Conservation (phyloP, 2,329 filamentous ascomycete genomes). For the Penicillium brevicompactum region DNA sequence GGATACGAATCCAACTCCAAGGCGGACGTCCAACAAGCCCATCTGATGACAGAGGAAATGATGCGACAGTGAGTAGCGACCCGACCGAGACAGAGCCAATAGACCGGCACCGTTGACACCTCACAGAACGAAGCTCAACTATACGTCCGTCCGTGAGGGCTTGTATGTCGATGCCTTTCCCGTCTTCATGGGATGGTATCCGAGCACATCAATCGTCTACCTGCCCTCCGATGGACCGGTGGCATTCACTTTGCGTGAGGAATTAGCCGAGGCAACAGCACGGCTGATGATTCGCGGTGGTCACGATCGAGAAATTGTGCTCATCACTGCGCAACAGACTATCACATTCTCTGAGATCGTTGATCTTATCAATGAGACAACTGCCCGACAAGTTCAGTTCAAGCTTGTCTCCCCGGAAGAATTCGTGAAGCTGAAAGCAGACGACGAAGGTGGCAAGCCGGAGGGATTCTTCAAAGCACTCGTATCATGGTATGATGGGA, state of each 20-base stretch:
- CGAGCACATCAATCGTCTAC: conserved; percentile 32
- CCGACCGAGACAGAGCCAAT: background rate
- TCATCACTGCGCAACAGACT: conserved; percentile 42
- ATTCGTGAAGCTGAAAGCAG: conserved; percentile 33
- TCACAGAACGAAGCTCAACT: conserved; percentile 45
- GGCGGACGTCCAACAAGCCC: conserved; percentile 60
- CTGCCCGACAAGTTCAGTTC: conserved; percentile 34
- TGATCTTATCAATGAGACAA: conserved; percentile 41
- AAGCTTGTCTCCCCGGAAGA: conserved; percentile 38
- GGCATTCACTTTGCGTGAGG: conserved; percentile 55
- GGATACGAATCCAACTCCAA: conserved; percentile 42
- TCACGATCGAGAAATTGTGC: conserved; percentile 38
- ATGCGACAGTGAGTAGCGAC: conserved; percentile 38
- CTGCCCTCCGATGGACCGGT: conserved; percentile 47
- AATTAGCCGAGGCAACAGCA: conserved; percentile 59
- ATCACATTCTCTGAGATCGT: conserved; percentile 40
- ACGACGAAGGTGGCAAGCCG: conserved; percentile 41
- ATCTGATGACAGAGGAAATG: conserved; percentile 60
- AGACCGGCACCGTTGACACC: background rate
- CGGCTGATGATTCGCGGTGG: conserved; percentile 50
- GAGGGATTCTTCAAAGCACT: conserved; percentile 43
- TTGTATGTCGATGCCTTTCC: conserved; percentile 64
- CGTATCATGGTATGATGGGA: conserved; percentile 50
- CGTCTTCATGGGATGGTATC: conserved; percentile 55
- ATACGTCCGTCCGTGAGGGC: conserved; percentile 60